These are phyloP conservation scores for Rheum nobile DNA, from an alignment of 148 eudicot genomes.

Conservation along the genomic window DNA sequence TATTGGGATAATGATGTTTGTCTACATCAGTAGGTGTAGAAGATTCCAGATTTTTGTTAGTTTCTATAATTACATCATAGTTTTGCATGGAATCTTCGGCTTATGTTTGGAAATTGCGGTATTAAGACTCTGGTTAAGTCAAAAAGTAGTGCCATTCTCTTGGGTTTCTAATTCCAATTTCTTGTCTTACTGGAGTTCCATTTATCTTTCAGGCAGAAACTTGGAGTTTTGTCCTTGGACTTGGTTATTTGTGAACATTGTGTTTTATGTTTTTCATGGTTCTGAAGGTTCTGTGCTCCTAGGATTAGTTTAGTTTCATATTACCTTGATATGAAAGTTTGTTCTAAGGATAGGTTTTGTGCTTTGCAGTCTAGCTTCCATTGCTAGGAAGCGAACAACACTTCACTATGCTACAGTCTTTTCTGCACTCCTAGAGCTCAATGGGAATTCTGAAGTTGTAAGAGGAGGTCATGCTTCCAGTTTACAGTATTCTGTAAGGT, in stretches of 20 bases:
- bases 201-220: neutral
- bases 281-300: neutral
- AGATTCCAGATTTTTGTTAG: neutral
- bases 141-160: neutral
- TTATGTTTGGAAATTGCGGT: neutral
- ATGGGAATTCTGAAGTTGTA: conserved; percentile 36
- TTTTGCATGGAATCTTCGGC: neutral
- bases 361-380: conserved; percentile 62
- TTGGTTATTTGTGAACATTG: neutral
- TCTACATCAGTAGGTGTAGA: neutral
- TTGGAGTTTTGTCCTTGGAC: neutral
- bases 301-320: neutral
- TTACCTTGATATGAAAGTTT: neutral
- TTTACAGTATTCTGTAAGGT: conserved; percentile 76
- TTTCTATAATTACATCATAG: neutral
- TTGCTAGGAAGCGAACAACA: conserved; percentile 79
- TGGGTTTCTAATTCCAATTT: neutral
- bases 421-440: conserved; percentile 64
- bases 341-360: conserved; percentile 15
- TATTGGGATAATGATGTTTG: neutral
- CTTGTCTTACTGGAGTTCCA: neutral
- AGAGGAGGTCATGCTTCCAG: conserved; percentile 67
- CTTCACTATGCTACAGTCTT: conserved; percentile 38
- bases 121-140: neutral
- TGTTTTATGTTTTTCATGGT: neutral